These are phyloP conservation scores for Dendrocalamus latiflorus DNA, from an alignment of 202 grass and related monocot species.

Conservation along the genomic window DNA sequence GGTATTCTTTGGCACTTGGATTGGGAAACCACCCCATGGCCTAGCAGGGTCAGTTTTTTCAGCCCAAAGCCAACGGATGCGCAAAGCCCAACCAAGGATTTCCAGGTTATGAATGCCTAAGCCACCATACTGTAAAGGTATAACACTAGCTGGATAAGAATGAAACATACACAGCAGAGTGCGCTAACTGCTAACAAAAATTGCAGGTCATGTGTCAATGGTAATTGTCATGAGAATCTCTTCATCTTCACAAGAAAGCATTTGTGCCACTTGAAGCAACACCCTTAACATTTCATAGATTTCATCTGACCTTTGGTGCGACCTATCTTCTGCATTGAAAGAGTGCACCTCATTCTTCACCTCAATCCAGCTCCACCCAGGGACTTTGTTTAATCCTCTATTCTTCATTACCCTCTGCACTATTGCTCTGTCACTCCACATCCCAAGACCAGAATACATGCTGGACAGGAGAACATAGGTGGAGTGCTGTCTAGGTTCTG, in stretches of 20 bases:
- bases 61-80: no score
- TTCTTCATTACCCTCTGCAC: constrained; percentile 61
- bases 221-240: constrained; percentile 13
- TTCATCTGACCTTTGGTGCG: constrained; percentile 37
- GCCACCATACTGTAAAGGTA: no score
- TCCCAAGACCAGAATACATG: constrained; percentile 58
- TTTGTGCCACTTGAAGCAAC: constrained; percentile 28
- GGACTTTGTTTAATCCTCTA: constrained; percentile 59
- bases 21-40: no score
- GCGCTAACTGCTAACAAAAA: background rate
- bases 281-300: constrained; percentile 42
- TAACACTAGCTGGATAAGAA: constrained; percentile 6
- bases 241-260: background rate
- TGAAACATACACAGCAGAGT: background rate
- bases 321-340: constrained; percentile 62
- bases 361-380: constrained; percentile 83
- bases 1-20: no score
- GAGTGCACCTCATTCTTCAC: constrained; percentile 57
- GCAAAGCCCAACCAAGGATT: no score
- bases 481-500: constrained; percentile 51
- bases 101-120: no score
- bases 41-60: no score
- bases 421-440: constrained; percentile 56
- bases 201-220: constrained; percentile 12
- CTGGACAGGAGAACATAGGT: constrained; percentile 60